Evolutionary conservation across 2,329 filamentous ascomycete species (phyloP), one percentile per base, ranked within the genome.

Genomic region (Davidsoniella virescens): DNA sequence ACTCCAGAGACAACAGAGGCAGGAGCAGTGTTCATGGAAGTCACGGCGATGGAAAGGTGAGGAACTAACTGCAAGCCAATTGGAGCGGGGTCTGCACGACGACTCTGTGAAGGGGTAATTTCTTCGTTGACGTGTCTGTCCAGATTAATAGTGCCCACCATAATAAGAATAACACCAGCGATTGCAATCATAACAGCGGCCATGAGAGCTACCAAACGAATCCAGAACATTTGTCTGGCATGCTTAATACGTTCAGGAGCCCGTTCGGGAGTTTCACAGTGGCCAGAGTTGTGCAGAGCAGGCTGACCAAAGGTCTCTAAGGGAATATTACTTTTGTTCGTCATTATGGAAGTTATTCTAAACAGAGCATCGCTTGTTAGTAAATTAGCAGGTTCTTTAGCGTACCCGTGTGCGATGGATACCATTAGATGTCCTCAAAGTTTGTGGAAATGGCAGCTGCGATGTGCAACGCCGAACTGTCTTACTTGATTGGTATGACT

Each of bases 141-240:
- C 33, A 39, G 29, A 36, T 36, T 44, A 10, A 49, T 49, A 23
- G 46, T 43, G 16, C 20, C 45, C 25, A 33, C 50, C 20, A 49
- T 49, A 23, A 52, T 49, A 33, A 40, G 33, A 16, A 49, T 42
- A n/a, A 17, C 40, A 14, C 38, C 20, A 20, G 46, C 45, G 17
- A 52, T 44, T 20, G 50, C 26, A 49, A 52, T 37, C 26, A 52
- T 43, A 33, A 52, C 40, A 23, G 29, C 45, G 18, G 18, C 38
- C 17, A 46, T 16, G n/a, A 52, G 17, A 20, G 45, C 23, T 14
- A 38, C 20, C 29, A 52, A 5, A 16, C 50, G 45, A 40, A 52
- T 44, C 46, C 44, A 49, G 18, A 44, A 45, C 50, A 52, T 52
- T 29, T 38, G 26, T 17, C 37, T 39, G 20, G 50, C 39, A 29